phyloP scores from a whole-genome alignment of 2,329 filamentous ascomycete genomes.

The Talaromyces amestolkiae region DNA sequence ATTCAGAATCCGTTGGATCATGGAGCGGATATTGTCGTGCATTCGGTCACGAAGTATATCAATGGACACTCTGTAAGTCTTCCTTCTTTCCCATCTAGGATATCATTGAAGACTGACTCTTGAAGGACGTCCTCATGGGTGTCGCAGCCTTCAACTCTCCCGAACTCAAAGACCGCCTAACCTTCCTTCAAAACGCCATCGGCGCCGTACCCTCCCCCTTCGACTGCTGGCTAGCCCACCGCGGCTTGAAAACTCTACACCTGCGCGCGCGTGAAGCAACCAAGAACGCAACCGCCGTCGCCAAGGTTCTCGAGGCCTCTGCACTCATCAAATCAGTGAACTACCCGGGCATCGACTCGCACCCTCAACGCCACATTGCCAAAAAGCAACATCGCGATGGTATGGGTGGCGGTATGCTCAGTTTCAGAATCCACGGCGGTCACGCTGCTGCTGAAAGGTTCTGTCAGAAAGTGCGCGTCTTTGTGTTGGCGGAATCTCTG shows the following conservation, averaged over 20 bases:
- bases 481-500: conserved; percentile 87
- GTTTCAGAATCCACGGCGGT: conserved; percentile 88
- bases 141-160: conserved; percentile 92
- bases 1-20: conserved; percentile 94
- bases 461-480: conserved; percentile 84
- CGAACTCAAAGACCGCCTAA: conserved; percentile 69
- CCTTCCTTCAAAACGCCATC: conserved; percentile 95
- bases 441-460: conserved; percentile 83
- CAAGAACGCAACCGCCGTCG: conserved; percentile 75
- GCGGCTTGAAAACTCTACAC: conserved; percentile 94
- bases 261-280: conserved; percentile 83
- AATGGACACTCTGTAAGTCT: conserved; percentile 72
- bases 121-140: conserved; percentile 89
- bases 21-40: conserved; percentile 93
- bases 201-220: conserved; percentile 92
- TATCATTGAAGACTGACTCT: conserved; percentile 12
- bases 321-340: conserved; percentile 85
- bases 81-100: background rate
- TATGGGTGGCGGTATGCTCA: conserved; percentile 96
- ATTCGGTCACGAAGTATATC: conserved; percentile 98
- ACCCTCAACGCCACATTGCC: conserved; percentile 81
- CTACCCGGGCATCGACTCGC: conserved; percentile 87
- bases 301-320: conserved; percentile 72
- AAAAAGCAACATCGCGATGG: conserved; percentile 88
- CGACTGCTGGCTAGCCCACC: conserved; percentile 96